Base-by-base conservation (phyloP, 805 yeast genomes). In the Ogataea ramenticola region DNA sequence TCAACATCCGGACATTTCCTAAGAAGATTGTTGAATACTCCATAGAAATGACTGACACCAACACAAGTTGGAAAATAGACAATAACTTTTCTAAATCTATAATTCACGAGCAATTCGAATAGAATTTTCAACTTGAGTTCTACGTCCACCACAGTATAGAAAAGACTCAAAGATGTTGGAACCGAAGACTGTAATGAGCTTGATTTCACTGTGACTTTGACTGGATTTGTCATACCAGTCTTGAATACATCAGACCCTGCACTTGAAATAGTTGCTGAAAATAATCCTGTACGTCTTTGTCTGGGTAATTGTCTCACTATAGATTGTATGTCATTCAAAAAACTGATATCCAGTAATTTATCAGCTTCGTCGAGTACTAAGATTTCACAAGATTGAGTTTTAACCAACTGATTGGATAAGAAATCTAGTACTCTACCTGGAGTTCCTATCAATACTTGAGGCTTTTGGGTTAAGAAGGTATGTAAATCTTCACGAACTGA, bases 291-390 rank as follows among this genome's bases (percentile, higher is more conserved):
- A 56, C 99, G 74, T 55, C 96, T 79, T 65, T 91, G 99, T 52
- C 86, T 83, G 0, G 99, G 99, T 26, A 93, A 66, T 38, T 73
- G 60, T 30, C 76, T 70, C 34, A 91, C 67, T 26, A 91, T 86
- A 27, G 72, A 67, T 36, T 80, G 77, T 36, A 86, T 78, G 37
- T 88, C 89, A 36, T 68, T 70, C 24, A 75, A 77, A 58, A 89
- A 88, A 34, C 89, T 84, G 24, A 80, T 61, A 58, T 90, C 98
- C 30, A 91, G 68, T 31, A 91, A 69, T 52, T 88, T 77, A 56
- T 93, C 99, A 7, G 98, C 98, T 64, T 93, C 98, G 61, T 93
- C 99, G 35, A 93, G 61, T 4, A 93, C 80, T 12, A 86, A 72
- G 33, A 85, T 74, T 51, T 87, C 95, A 41, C 89, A 72, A 3